These are phyloP conservation scores for Verticillium dahliae DNA, from an alignment of 2,329 filamentous ascomycete species.

Conservation along the genomic window DNA sequence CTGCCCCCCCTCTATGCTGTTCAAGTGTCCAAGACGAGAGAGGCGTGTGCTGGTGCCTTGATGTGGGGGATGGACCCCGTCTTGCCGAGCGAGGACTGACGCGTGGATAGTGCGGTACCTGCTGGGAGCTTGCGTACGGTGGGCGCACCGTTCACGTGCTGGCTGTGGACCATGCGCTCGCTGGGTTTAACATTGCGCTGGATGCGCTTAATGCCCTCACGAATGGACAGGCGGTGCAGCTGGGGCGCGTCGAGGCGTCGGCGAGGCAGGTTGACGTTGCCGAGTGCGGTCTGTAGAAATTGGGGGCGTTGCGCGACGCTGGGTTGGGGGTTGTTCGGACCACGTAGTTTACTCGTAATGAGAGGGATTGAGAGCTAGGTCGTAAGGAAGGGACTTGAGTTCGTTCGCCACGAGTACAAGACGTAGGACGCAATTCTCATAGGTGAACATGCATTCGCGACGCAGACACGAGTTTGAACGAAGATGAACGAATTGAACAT, in stretches of 20 bases:
- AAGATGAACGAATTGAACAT: background rate
- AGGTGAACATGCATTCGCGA: too few species aligned
- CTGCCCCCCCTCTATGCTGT: background rate
- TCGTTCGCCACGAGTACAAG: too few species aligned
- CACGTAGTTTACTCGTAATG: background rate
- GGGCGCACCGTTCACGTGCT: conserved; percentile 46
- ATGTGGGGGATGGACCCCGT: background rate
- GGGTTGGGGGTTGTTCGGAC: too few species aligned
- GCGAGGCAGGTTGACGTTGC: conserved; percentile 34
- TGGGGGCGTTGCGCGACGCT: too few species aligned
- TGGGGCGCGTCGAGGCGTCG: conserved; percentile 47
- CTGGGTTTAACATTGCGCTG: conserved; percentile 51
- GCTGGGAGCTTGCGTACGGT: conserved; percentile 49
- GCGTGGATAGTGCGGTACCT: conserved; percentile 46
- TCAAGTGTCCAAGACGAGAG: background rate
- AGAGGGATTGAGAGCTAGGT: too few species aligned
- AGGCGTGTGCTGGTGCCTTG: too few species aligned
- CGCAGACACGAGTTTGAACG: background rate
- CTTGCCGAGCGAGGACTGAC: background rate
- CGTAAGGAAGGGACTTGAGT: too few species aligned
- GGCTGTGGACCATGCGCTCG: conserved; percentile 44
- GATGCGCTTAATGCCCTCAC: conserved; percentile 50
- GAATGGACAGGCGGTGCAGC: conserved; percentile 36
- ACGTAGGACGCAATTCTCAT: too few species aligned
- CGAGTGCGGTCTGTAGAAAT: conserved; percentile 31